Percentiles rank a stretch among this genome's conserved stretches.
These are phyloP conservation scores for Nicotiana knightiana DNA, from an alignment of 257 asterid species.

Conservation along the genomic window DNA sequence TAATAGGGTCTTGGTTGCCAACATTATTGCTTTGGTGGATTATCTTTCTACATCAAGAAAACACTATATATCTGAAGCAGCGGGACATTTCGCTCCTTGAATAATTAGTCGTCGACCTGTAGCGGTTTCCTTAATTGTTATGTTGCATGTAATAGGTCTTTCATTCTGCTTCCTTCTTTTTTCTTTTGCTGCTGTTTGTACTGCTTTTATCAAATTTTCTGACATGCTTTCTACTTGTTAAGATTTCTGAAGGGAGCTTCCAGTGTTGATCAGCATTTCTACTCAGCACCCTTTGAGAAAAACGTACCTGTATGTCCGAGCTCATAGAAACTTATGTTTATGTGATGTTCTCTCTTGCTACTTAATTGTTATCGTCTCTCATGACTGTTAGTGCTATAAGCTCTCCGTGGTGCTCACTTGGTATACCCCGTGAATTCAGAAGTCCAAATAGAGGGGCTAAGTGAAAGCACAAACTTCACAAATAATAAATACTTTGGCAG, in stretches of 20 bases:
- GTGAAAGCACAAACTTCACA: not conserved
- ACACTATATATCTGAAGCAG: not conserved
- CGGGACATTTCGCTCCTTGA: not conserved
- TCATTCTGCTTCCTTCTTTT: not conserved
- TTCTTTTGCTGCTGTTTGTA: not conserved
- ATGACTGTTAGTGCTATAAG: not conserved
- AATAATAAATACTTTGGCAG: not conserved
- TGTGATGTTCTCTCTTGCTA: not conserved
- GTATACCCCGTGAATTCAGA: not conserved
- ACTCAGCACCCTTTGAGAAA: conserved; percentile 67
- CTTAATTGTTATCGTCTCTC: not conserved
- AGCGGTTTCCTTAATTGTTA: not conserved
- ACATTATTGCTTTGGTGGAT: not conserved
- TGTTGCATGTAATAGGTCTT: not conserved
- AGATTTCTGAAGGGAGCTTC: conserved; percentile 98
- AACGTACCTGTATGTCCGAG: conserved; percentile 71
- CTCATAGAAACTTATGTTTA: not conserved
- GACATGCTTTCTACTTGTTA: conserved; percentile 21
- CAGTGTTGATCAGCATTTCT: conserved; percentile 86
- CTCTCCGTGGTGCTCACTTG: not conserved
- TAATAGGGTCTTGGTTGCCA: not conserved
- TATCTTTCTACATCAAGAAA: not conserved
- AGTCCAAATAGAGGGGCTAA: conserved; percentile 7
- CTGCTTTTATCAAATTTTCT: conserved; percentile 9
- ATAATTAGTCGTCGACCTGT: not conserved